These are phyloP conservation scores for Leccinum arenicola DNA, from an alignment of 768 basidiomycete species.

Conservation along the genomic window DNA sequence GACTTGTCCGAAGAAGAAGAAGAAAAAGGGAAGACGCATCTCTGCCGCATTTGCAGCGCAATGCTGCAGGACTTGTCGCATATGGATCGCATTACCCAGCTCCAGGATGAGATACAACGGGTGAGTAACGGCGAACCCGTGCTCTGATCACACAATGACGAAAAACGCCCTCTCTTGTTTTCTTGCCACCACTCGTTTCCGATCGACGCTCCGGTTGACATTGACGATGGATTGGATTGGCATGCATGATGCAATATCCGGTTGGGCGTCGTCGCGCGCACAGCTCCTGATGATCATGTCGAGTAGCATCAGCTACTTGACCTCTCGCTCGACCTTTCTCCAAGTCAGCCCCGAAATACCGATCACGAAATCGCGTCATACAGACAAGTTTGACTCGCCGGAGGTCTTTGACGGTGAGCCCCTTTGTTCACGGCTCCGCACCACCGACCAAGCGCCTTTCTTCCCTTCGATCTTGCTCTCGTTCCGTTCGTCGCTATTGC, in stretches of 20 bases:
- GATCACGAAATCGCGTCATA: conserved; percentile 75
- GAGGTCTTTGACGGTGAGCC: conserved; percentile 71
- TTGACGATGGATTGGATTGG: background rate
- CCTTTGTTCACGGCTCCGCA: background rate
- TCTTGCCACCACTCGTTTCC: background rate
- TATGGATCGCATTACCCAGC: conserved; percentile 95
- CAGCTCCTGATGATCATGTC: conserved; percentile 90
- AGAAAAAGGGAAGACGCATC: conserved; percentile 3
- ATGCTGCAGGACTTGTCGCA: conserved; percentile 92
- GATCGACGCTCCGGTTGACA: background rate
- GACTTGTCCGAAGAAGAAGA: conserved; percentile 12
- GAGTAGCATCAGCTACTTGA: conserved; percentile 76
- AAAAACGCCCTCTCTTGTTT: background rate
- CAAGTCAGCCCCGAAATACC: conserved; percentile 80
- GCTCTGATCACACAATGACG: conserved; percentile 9
- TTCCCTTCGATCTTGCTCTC: background rate
- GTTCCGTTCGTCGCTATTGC: background rate
- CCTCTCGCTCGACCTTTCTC: conserved; percentile 68
- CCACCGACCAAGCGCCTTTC: background rate
- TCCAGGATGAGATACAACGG: conserved; percentile 92
- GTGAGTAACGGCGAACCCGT: conserved; percentile 34
- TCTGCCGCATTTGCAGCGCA: conserved; percentile 45
- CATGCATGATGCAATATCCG: background rate
- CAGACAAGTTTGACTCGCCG: conserved; percentile 67
- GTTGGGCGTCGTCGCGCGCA: background rate